These are phyloP conservation scores for Eustoma russellianum DNA, from an alignment of 257 asterid genomes.

Conservation along the genomic window DNA sequence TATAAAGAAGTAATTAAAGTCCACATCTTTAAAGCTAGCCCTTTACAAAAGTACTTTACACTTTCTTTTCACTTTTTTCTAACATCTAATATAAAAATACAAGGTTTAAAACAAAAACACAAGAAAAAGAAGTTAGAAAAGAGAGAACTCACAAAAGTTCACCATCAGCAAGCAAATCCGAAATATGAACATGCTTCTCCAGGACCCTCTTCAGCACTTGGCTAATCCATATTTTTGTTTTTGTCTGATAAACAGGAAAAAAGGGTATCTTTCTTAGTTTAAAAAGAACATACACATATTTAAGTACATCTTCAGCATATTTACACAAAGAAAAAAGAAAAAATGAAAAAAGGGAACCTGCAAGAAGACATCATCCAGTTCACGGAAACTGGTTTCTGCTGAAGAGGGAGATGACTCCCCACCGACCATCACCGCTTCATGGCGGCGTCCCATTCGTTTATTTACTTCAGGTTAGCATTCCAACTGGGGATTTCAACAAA, in stretches of 20 bases:
- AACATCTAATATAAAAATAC: too few species aligned
- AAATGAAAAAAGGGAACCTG: conserved; percentile 36
- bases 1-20: too few species aligned
- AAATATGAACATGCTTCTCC: conserved; percentile 46
- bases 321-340: neutral
- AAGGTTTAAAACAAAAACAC: neutral
- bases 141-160: conserved; percentile 60
- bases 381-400: conserved; percentile 68
- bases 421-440: conserved; percentile 3
- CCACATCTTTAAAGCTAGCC: too few species aligned
- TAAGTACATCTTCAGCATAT: neutral
- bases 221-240: conserved; percentile 81
- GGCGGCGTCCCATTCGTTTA: conserved; percentile 29
- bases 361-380: conserved; percentile 72
- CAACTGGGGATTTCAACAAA: too few species aligned
- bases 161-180: conserved; percentile 94
- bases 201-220: conserved; percentile 54
- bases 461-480: too few species aligned
- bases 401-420: conserved; percentile 35
- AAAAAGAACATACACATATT: neutral
- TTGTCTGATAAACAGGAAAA: conserved; percentile 33
- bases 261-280: neutral
- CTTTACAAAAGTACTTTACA: too few species aligned
- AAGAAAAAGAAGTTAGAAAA: neutral
- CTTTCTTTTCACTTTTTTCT: too few species aligned